Evolutionary conservation across 331 rosid species (phyloP), one percentile per base, ranked within the genome.

Genomic region (Ulmus americana): DNA sequence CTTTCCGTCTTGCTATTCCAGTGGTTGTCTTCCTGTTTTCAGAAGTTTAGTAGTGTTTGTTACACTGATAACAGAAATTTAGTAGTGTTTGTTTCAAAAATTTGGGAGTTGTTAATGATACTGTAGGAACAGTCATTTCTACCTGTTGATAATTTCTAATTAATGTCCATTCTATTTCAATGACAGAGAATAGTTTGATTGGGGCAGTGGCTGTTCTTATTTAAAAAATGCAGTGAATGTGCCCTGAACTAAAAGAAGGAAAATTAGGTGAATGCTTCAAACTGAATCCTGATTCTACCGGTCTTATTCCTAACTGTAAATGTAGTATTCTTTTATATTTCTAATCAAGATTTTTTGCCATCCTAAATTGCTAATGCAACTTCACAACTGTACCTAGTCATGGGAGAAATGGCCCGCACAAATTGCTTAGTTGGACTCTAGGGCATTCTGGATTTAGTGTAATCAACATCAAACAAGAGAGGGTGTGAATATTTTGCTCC

Each of bases 361-460:
- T 50, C 13, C 65, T 46, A 28, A 28, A 22, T 22, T 22, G 28
- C 28, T 22, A 22, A 60, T 59, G 55, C 45, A 67, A 62, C 61
- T 66, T 57, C 15, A 59, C 67, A 48, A 55, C 20, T 44, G 65
- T 46, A 10, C 42, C 39, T 74, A 92, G 97, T 91, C 91, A 74
- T 86, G 95, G 97, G 98, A 92, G 79, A 89, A 83, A 70, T 92
- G 98, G 98, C 74, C 95, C 70, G 83, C 84, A 5, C 91, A 86
- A 72, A 77, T 92, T 62, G 80, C 91, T 47, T 89, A 89, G 81
- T 81, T 92, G 70, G 97, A 83, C 45, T 76, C 95, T 76, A 89
- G 95, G 82, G 79, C 78, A 22, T 89, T 65, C 71, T 89, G 98
- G 98, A 75, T 77, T 72, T 84, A 83, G 7, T 92, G 98, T 83